phyloP scores from a whole-genome alignment of 2,329 filamentous ascomycete genomes.

The Mariannaea elegans region DNA sequence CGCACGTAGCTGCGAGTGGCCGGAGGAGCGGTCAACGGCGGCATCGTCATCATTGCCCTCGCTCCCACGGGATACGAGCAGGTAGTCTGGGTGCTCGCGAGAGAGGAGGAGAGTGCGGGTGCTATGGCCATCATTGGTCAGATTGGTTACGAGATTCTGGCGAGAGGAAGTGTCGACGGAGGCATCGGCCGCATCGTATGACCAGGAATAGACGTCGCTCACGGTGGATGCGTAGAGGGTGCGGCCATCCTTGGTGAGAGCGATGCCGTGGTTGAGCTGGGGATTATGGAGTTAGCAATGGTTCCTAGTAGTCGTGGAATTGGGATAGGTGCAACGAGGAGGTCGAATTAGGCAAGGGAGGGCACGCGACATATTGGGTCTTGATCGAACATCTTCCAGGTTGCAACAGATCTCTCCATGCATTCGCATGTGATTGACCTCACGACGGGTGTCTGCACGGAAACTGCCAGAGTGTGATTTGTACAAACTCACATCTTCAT shows the following conservation, averaged over 20 bases:
- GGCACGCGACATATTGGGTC: not conserved
- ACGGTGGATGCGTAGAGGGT: slow-evolving; percentile 67
- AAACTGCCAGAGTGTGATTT: no score
- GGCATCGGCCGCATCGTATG: slow-evolving; percentile 65
- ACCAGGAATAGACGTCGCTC: slow-evolving; percentile 69
- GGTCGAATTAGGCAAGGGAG: no score
- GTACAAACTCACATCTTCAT: slow-evolving; percentile 44
- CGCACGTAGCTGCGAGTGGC: slow-evolving; percentile 73
- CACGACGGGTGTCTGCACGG: not conserved
- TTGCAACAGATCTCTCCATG: not conserved
- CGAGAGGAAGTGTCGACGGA: slow-evolving; percentile 52
- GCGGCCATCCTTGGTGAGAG: slow-evolving; percentile 60
- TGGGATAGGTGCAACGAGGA: not conserved
- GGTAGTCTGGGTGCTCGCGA: slow-evolving; percentile 58
- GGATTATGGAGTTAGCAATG: slow-evolving; percentile 4
- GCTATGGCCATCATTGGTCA: slow-evolving; percentile 69
- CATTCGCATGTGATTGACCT: not conserved
- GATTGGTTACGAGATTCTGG: slow-evolving; percentile 67
- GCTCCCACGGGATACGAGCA: slow-evolving; percentile 74
- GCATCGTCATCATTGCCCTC: slow-evolving; percentile 67
- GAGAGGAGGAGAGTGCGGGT: slow-evolving; percentile 75
- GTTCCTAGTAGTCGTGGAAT: not conserved
- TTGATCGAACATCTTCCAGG: not conserved
- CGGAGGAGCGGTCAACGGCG: slow-evolving; percentile 60
- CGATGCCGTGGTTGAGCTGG: slow-evolving; percentile 65